A percentile compares a stretch with the other conserved stretches of the same genome.
These are phyloP conservation scores for Apostasia shenzhenica DNA, from an alignment of 106 monocot genomes.

Conservation along the genomic window DNA sequence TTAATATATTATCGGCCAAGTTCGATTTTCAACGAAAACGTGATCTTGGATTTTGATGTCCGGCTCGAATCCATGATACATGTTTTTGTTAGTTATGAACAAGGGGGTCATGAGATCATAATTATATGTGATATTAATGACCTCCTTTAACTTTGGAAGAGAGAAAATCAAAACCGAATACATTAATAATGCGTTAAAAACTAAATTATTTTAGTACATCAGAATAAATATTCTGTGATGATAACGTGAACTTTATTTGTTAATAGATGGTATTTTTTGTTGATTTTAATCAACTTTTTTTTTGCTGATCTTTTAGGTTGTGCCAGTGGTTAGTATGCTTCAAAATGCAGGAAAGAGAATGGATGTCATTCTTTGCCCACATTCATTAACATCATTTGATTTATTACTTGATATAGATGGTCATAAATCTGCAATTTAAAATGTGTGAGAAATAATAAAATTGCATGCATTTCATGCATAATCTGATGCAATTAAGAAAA, in stretches of 20 bases:
- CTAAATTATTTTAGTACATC: background rate
- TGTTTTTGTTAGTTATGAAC: no score
- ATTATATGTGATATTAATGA: background rate
- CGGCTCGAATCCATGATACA: no score
- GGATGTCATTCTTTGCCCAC: constrained; percentile 26
- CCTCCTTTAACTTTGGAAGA: background rate
- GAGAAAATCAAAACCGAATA: background rate
- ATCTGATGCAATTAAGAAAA: no score
- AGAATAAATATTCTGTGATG: background rate
- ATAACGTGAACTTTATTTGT: background rate
- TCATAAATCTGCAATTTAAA: background rate
- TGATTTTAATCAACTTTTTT: background rate
- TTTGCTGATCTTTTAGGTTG: constrained; percentile 40
- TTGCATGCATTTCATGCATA: no score
- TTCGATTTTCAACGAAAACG: no score
- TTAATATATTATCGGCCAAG: no score
- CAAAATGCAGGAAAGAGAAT: constrained; percentile 40
- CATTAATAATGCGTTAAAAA: background rate
- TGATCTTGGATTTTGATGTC: no score
- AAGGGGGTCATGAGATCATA: background rate
- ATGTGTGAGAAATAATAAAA: no score
- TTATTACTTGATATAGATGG: constrained; percentile 20
- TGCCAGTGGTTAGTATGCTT: constrained; percentile 27
- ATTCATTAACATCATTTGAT: constrained; percentile 62
- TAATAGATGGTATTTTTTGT: background rate